Evolutionary conservation across 1,139 yeast species (phyloP).

Genomic region (Candida pseudocylindracea): DNA sequence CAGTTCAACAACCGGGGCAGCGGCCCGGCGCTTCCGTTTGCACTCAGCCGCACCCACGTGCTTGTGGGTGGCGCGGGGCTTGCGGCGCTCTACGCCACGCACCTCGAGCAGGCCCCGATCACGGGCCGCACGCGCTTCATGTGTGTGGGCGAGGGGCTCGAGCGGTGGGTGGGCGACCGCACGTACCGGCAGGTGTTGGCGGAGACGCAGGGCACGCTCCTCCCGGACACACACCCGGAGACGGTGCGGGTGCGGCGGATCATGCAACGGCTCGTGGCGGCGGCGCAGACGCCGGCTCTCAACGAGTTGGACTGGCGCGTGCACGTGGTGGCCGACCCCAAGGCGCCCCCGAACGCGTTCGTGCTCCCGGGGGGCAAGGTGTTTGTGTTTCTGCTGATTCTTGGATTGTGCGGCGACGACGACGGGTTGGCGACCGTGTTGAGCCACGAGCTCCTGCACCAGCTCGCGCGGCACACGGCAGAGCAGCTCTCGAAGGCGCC

Average conservation of each 20-base stretch:
- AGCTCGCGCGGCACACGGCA: constrained; percentile 75
- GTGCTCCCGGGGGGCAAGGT: constrained; percentile 93
- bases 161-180: constrained; percentile 40
- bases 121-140: constrained; percentile 55
- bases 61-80: constrained; percentile 2
- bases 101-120: constrained; percentile 66
- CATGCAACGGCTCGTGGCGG: constrained; percentile 35
- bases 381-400: constrained; percentile 61
- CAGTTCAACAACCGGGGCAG: constrained; percentile 2
- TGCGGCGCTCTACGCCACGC: constrained; percentile 29
- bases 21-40: constrained; percentile 1
- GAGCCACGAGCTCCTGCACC: constrained; percentile 86
- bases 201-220: constrained; percentile 20
- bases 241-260: constrained; percentile 32
- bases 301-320: constrained; percentile 48
- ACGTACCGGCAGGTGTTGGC: constrained; percentile 38
- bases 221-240: constrained; percentile 31
- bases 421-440: constrained; percentile 89
- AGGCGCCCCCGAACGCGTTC: constrained; percentile 80
- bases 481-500: constrained; percentile 60
- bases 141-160: constrained; percentile 50
- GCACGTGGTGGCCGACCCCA: constrained; percentile 42
- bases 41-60: constrained; percentile 1
- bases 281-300: constrained; percentile 13
- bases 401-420: constrained; percentile 60